Evolutionary conservation across 257 asterid species (phyloP).

Genomic region (Craterostigma plantagineum): DNA sequence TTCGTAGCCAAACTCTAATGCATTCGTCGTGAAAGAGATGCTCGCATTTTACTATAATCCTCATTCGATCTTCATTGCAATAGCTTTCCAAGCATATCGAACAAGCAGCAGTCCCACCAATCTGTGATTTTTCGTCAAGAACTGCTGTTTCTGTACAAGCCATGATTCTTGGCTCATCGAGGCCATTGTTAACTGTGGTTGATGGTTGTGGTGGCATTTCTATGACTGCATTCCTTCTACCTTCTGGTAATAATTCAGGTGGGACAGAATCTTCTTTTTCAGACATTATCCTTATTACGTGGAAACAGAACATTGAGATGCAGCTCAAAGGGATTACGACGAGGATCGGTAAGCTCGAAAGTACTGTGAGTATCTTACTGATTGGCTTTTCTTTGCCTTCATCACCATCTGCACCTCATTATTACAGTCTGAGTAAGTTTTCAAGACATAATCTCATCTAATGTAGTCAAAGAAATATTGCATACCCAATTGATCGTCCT

Average conservation of each 20-base stretch:
- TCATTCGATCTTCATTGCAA: conserved; percentile 5
- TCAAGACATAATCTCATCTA: too few relatives aligned
- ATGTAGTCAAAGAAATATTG: too few relatives aligned
- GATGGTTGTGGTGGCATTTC: not conserved
- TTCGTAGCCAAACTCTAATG: conserved; percentile 13
- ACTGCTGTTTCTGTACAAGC: conserved; percentile 8
- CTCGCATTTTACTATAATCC: conserved; percentile 12
- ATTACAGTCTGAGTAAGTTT: too few relatives aligned
- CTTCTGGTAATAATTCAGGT: not conserved
- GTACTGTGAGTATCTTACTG: conserved; percentile 6
- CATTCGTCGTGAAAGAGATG: conserved; percentile 15
- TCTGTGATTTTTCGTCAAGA: not conserved
- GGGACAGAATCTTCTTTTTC: not conserved
- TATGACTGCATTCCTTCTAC: not conserved
- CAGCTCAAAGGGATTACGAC: conserved; percentile 11
- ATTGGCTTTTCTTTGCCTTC: conserved; percentile 3
- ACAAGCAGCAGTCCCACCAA: conserved; percentile 6
- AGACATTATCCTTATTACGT: conserved; percentile 6
- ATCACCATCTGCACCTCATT: too few relatives aligned
- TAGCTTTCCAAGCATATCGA: conserved; percentile 17
- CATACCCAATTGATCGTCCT: conserved; percentile 6
- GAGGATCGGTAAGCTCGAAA: conserved; percentile 13
- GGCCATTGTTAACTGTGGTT: conserved; percentile 4
- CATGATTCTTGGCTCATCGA: conserved; percentile 12
- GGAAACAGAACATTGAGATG: conserved; percentile 12